These are phyloP conservation scores for Heritiera fomes DNA, from an alignment of 345 rosid genomes.

Conservation along the genomic window DNA sequence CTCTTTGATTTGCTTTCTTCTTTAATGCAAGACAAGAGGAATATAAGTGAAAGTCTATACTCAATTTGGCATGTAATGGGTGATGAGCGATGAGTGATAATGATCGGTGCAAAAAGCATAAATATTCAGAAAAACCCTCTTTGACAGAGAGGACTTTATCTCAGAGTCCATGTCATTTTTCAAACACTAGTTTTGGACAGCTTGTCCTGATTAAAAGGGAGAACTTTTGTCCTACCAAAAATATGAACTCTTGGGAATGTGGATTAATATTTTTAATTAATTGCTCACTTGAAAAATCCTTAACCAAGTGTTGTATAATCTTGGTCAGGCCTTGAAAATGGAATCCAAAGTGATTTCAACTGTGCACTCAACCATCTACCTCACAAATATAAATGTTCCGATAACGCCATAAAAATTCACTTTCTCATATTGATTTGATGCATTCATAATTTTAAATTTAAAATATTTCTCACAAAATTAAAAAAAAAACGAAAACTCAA, in stretches of 20 bases:
- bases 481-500: too few relatives aligned
- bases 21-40: constrained; percentile 12
- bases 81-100: neutral
- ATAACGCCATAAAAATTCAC: neutral
- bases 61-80: neutral
- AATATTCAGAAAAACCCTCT: neutral
- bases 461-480: neutral
- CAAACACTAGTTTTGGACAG: neutral
- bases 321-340: neutral
- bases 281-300: neutral
- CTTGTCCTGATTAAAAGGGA: neutral
- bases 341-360: constrained; percentile 13
- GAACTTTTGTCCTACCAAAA: neutral
- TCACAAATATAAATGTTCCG: neutral
- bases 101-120: neutral
- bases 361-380: neutral
- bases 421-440: too few relatives aligned
- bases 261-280: neutral
- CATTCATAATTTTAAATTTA: too few relatives aligned
- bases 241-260: neutral
- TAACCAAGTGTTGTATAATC: neutral
- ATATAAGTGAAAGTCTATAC: neutral
- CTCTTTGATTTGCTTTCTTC: neutral
- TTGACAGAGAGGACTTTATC: neutral
- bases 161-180: neutral